Evolutionary conservation across 805 yeast species (phyloP).

Genomic region (Teunomyces stri): DNA sequence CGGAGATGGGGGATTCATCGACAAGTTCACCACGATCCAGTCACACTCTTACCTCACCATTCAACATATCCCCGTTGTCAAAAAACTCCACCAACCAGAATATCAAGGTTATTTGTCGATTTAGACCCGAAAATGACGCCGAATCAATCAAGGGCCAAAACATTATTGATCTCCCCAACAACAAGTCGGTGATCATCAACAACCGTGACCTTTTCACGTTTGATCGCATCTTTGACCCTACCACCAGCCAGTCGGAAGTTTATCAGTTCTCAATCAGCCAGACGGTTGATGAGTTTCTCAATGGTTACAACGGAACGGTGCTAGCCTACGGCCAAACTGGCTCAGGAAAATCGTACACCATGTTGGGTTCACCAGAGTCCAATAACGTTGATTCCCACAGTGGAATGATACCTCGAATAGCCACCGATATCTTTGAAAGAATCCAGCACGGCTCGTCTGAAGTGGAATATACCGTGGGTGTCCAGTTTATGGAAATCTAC

Average conservation of each 20-base stretch:
- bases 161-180: constrained; percentile 21
- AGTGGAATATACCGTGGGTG: constrained; percentile 62
- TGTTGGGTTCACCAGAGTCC: constrained; percentile 57
- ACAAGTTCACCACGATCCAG: background rate
- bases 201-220: constrained; percentile 48
- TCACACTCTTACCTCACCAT: background rate
- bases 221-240: constrained; percentile 60
- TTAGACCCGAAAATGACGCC: constrained; percentile 53
- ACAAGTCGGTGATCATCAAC: constrained; percentile 24
- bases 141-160: constrained; percentile 26
- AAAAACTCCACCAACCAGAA: constrained; percentile 17
- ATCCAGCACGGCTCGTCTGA: constrained; percentile 47
- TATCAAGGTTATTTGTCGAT: constrained; percentile 69
- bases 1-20: background rate
- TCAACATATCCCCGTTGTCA: background rate
- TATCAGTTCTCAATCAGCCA: constrained; percentile 58
- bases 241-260: constrained; percentile 53
- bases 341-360: constrained; percentile 72
- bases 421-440: constrained; percentile 59
- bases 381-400: constrained; percentile 26
- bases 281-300: constrained; percentile 65
- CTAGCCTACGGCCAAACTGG: constrained; percentile 81
- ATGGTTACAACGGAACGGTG: constrained; percentile 77
- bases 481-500: constrained; percentile 78
- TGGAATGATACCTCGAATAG: constrained; percentile 74